phyloP scores from a whole-genome alignment of 306 rosid genomes.

The Inga oerstediana region DNA sequence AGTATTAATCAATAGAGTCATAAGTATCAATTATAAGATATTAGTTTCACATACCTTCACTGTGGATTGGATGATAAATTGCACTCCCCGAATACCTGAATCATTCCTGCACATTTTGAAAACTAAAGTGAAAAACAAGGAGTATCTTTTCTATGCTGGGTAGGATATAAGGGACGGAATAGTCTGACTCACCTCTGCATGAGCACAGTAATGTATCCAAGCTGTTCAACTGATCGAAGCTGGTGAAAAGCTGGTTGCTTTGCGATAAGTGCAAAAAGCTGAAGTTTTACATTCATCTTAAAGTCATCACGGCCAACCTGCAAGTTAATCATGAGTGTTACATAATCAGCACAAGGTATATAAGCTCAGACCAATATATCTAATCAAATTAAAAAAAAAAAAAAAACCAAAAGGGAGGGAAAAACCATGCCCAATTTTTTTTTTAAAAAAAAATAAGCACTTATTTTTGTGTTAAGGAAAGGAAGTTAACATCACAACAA shows the following conservation, averaged over 20 bases:
- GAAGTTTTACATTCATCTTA: conserved; percentile 85
- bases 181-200: conserved; percentile 62
- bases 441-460: neutral
- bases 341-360: conserved; percentile 15
- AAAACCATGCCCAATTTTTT: neutral
- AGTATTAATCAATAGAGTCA: conserved; percentile 27
- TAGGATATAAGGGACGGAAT: conserved; percentile 13
- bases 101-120: conserved; percentile 65
- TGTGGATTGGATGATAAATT: conserved; percentile 84
- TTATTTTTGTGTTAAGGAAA: neutral
- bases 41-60: conserved; percentile 62
- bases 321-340: conserved; percentile 33
- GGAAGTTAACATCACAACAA: neutral
- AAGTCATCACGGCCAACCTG: conserved; percentile 90
- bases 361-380: conserved; percentile 12
- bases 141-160: conserved; percentile 16
- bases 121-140: conserved; percentile 18
- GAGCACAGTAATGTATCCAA: conserved; percentile 83
- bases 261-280: conserved; percentile 82
- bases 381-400: conserved; percentile 3
- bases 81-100: conserved; percentile 79
- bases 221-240: conserved; percentile 96
- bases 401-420: conserved; percentile 4
- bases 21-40: neutral
- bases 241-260: conserved; percentile 95